Evolutionary conservation across 345 rosid species (phyloP).

Genomic region (Schrenkiella parvula): DNA sequence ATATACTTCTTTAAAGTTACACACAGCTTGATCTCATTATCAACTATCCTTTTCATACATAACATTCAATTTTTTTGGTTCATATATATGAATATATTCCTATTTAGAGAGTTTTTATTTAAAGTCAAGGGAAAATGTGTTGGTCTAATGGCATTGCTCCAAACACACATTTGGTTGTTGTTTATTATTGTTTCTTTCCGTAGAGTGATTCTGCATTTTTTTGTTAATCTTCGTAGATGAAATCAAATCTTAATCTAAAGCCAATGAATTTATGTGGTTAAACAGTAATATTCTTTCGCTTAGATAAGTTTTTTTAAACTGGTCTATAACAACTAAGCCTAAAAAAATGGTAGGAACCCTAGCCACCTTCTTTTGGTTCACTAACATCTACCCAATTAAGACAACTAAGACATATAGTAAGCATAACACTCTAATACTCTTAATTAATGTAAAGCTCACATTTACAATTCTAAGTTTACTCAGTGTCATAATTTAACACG

Average conservation of each 20-base stretch:
- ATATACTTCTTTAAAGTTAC: conserved; percentile 11
- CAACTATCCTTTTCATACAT: conserved; percentile 10
- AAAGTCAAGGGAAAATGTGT: conserved; percentile 1
- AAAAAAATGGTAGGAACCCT: conserved; percentile 16
- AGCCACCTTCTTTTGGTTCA: conserved; percentile 29
- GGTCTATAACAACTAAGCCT: not conserved
- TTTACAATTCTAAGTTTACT: not conserved
- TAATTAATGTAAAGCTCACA: not conserved
- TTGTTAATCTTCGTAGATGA: not conserved
- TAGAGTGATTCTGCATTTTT: not conserved
- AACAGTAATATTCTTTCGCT: not conserved
- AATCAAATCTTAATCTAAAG: not conserved
- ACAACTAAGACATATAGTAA: conserved; percentile 14
- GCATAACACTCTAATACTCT: not conserved
- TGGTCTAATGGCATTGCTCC: not conserved
- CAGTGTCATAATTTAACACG: not conserved
- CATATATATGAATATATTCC: not conserved
- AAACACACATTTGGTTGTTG: not conserved
- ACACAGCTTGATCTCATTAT: conserved; percentile 28
- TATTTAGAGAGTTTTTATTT: not conserved
- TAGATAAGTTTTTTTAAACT: not conserved
- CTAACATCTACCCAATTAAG: conserved; percentile 31
- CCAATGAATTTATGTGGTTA: not conserved
- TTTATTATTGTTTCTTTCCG: not conserved
- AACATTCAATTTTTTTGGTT: not conserved